Evolutionary conservation across 306 rosid genomes (phyloP).

Genomic region (Macrotyloma uniflorum): DNA sequence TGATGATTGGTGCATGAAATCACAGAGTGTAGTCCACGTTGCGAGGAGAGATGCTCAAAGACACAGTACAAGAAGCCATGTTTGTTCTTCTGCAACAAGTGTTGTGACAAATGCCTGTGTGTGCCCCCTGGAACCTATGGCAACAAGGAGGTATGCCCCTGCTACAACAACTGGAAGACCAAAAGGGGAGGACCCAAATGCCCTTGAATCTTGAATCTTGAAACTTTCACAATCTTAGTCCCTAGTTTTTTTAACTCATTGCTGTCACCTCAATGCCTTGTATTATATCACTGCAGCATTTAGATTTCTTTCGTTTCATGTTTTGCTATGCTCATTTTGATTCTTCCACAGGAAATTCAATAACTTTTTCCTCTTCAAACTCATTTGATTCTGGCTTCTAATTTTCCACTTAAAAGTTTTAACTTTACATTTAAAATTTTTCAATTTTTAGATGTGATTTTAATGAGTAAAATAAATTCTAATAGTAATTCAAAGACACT

Average conservation of each 20-base stretch:
- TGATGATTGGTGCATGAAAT: neutral
- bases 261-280: neutral
- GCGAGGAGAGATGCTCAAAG: slow-evolving; percentile 64
- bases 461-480: too few species aligned
- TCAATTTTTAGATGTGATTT: too few species aligned
- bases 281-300: too few species aligned
- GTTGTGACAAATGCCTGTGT: slow-evolving; percentile 75
- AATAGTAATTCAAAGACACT: too few species aligned
- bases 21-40: slow-evolving; percentile 69
- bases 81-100: slow-evolving; percentile 73
- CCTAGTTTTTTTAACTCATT: neutral
- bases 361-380: too few species aligned
- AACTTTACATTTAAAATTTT: too few species aligned
- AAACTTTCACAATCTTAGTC: neutral
- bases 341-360: too few species aligned
- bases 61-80: slow-evolving; percentile 80
- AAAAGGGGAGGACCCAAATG: slow-evolving; percentile 88
- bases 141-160: slow-evolving; percentile 75
- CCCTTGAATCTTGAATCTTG: slow-evolving; percentile 49
- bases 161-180: slow-evolving; percentile 89
- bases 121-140: slow-evolving; percentile 84
- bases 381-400: too few species aligned
- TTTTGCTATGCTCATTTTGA: too few species aligned
- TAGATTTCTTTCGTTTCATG: too few species aligned
- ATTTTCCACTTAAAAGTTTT: too few species aligned